phyloP scores from a whole-genome alignment of 306 rosid species.

The Acacia crassicarpa region DNA sequence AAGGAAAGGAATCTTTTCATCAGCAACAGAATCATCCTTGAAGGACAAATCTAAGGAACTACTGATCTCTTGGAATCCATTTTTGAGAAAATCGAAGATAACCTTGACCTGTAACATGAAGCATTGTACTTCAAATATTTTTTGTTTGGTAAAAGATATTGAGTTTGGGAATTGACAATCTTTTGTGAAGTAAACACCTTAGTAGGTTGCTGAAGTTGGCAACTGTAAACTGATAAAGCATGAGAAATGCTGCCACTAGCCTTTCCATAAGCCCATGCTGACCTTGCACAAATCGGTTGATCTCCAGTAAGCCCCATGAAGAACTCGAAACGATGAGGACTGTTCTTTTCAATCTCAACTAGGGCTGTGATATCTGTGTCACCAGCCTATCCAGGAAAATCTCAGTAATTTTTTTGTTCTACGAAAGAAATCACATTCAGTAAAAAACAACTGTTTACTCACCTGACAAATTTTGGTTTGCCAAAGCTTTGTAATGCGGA shows the following conservation, averaged over 20 bases:
- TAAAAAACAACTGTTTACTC: constrained; percentile 35
- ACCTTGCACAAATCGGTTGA: constrained; percentile 93
- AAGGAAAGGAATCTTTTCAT: constrained; percentile 94
- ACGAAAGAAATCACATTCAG: constrained; percentile 24
- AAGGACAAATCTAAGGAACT: constrained; percentile 92
- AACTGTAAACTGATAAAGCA: constrained; percentile 95
- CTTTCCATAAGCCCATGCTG: constrained; percentile 96
- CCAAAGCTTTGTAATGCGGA: constrained; percentile 81
- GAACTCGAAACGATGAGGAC: constrained; percentile 98
- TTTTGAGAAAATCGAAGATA: constrained; percentile 83
- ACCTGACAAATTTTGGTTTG: constrained; percentile 97
- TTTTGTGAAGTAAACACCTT: constrained; percentile 59
- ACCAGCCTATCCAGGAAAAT: constrained; percentile 64
- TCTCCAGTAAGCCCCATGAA: constrained; percentile 99
- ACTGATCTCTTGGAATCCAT: constrained; percentile 91
- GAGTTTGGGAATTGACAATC: constrained; percentile 25
- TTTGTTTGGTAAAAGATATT: constrained; percentile 23
- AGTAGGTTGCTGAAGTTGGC: constrained; percentile 93
- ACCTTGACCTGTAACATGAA: constrained; percentile 77
- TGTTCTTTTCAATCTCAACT: constrained; percentile 97
- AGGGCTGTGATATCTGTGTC: constrained; percentile 95
- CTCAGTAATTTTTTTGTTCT: constrained; percentile 31
- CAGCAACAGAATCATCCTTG: constrained; percentile 95
- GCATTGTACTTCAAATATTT: constrained; percentile 33
- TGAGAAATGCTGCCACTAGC: constrained; percentile 91